Percentiles rank a stretch among this genome's conserved stretches.
Evolutionary conservation across 148 eudicot genomes (phyloP).

Genomic region (Heliosperma pusillum): DNA sequence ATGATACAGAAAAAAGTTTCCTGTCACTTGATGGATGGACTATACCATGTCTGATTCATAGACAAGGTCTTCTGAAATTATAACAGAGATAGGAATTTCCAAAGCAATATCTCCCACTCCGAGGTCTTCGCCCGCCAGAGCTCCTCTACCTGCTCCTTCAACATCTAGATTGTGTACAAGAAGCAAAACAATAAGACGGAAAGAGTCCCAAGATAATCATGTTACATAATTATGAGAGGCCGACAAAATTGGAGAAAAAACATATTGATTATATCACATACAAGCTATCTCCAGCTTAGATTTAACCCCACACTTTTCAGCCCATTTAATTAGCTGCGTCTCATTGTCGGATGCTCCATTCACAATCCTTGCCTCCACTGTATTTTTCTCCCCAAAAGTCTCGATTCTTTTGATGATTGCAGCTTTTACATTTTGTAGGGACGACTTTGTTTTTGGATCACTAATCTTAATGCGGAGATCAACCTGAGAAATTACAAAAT

Average conservation of each 20-base stretch:
- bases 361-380: conserved; percentile 35
- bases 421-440: conserved; percentile 35
- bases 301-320: conserved; percentile 55
- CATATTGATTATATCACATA: conserved; percentile 33
- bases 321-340: conserved; percentile 60
- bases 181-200: background rate
- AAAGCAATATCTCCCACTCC: conserved; percentile 77
- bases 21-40: background rate
- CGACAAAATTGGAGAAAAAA: conserved; percentile 8
- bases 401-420: conserved; percentile 37
- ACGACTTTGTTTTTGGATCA: conserved; percentile 14
- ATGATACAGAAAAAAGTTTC: background rate
- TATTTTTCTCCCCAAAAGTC: conserved; percentile 41
- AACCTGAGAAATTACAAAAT: conserved; percentile 45
- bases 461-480: conserved; percentile 33
- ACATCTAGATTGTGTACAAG: conserved; percentile 45
- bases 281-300: conserved; percentile 72
- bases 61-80: conserved; percentile 78
- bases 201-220: background rate
- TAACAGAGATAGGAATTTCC: conserved; percentile 72
- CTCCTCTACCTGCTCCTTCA: conserved; percentile 97
- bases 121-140: conserved; percentile 64
- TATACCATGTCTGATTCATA: conserved; percentile 79
- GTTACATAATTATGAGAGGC: background rate
- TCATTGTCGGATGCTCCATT: conserved; percentile 47